Evolutionary conservation across 2,329 filamentous ascomycete genomes (phyloP).

Genomic region (Botrytis medusae): DNA sequence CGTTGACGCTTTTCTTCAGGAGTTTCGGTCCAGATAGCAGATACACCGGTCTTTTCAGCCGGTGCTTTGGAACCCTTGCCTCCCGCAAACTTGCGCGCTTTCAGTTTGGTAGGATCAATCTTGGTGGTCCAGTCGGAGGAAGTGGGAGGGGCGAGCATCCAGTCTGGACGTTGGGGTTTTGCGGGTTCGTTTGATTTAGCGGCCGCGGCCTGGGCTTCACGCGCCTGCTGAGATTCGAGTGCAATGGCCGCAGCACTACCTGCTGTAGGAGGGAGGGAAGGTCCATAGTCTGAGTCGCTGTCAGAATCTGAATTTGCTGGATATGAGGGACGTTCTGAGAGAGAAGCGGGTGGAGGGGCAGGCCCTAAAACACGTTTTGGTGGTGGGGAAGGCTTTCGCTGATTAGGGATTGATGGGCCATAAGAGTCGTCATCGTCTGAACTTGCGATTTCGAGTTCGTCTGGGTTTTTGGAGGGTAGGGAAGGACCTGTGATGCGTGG

Average conservation of each 20-base stretch:
- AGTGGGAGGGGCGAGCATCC: constrained; percentile 74
- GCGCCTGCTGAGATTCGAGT: constrained; percentile 2
- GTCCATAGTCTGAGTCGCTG: constrained; percentile 56
- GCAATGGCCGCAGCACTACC: constrained; percentile 32
- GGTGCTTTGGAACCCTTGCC: constrained; percentile 55
- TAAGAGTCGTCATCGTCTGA: constrained; percentile 31
- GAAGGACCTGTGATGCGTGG: constrained; percentile 32
- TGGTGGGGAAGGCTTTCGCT: constrained; percentile 3
- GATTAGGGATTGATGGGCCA: not conserved
- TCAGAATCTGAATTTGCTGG: constrained; percentile 39
- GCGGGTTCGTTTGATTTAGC: constrained; percentile 35
- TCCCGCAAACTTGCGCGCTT: constrained; percentile 79
- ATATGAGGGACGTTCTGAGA: constrained; percentile 43
- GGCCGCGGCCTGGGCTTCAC: constrained; percentile 11
- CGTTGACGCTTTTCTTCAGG: constrained; percentile 82
- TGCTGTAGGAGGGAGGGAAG: constrained; percentile 53
- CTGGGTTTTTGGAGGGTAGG: constrained; percentile 39
- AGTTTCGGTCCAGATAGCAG: constrained; percentile 81
- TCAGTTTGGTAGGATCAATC: constrained; percentile 80
- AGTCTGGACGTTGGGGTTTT: constrained; percentile 72
- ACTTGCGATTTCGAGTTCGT: constrained; percentile 49
- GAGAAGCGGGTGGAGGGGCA: constrained; percentile 45
- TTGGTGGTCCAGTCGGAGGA: constrained; percentile 54
- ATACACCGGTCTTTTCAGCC: constrained; percentile 36
- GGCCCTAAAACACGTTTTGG: constrained; percentile 41